Base-by-base conservation (phyloP, 768 basidiomycete genomes). In the Tremella fuciformis region DNA sequence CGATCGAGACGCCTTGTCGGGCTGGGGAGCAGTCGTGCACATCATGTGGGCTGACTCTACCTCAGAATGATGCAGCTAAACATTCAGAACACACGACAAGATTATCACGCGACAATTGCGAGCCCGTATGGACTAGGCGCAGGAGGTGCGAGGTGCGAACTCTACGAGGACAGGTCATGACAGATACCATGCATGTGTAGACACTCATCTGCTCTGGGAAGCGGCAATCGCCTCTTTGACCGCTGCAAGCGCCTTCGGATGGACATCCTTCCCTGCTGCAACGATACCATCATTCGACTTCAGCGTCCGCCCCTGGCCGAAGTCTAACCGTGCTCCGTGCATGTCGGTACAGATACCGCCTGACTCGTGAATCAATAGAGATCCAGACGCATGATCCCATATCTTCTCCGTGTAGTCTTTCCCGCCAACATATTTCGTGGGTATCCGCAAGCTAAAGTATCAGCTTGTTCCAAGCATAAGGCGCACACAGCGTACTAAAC, bases 361-460 rank as follows among this genome's bases (percentile, higher is more conserved):
- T 0, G 91, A 88, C 76, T 97, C 94, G 63, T 85, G 83, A 13
- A 98, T 84, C 6, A 99, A 82, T 13, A 98, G 72, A 1, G 83
- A 80, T 0, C 96, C 94, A 0, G 89, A 84, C 0, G 94, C 91
- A 71, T 97, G 96, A 69, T 97, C 94, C 93, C 94, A 99, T n/a
- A 98, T 93, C 79, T 97, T 97, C 76, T 97, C 94, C 60, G 79
- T 76, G 75, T 98, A 97, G 1, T 86, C 88, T 2, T 83, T 77
- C 6, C 77, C 77, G 8, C 77, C 77, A 18, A 65, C 70, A 63
- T 76, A 78, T 55, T 75, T 76, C 3, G 77, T 78, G 7, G 77
- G 77, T 24, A 78, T 77, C 46, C 77, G 54, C 34, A 78, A 60
- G 60, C 75, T 76, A 34, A 9, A 13, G 18, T 1, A 4, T 84